These are phyloP conservation scores for Gastrolobium bilobum DNA, from an alignment of 306 rosid species.

Conservation along the genomic window DNA sequence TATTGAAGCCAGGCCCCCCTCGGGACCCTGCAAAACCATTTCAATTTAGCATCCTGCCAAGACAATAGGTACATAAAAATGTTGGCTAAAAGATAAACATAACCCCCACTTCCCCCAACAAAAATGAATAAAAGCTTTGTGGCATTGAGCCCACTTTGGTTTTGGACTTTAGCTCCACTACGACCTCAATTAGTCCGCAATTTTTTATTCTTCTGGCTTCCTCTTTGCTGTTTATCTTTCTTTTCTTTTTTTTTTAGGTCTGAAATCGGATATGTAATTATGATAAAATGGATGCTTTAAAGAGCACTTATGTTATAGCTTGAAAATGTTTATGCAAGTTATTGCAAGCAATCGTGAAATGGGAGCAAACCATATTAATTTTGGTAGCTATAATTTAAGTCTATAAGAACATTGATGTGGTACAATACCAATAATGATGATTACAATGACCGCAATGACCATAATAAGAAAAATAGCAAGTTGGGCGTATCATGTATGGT, in stretches of 20 bases:
- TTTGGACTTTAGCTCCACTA: conserved; percentile 46
- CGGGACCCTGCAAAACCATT: conserved; percentile 8
- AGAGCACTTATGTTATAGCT: conserved; percentile 12
- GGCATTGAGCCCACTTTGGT: conserved; percentile 46
- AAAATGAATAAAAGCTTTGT: conserved; percentile 25
- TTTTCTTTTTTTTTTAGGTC: not conserved
- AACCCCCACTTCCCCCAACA: conserved; percentile 46
- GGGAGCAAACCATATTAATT: not conserved
- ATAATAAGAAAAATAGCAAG: not conserved
- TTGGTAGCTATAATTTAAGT: not conserved
- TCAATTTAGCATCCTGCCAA: conserved; percentile 36
- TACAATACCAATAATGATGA: not conserved
- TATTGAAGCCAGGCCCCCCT: conserved; percentile 48
- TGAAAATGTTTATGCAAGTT: conserved; percentile 18
- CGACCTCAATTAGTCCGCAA: conserved; percentile 26
- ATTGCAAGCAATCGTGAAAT: conserved; percentile 2
- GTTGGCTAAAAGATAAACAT: conserved; percentile 62
- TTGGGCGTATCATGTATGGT: not conserved
- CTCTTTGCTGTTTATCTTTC: conserved; percentile 10
- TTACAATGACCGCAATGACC: not conserved
- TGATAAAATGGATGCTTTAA: conserved; percentile 29
- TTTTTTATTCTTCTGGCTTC: conserved; percentile 3
- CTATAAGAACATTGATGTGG: not conserved
- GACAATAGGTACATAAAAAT: conserved; percentile 48
- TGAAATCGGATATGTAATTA: conserved; percentile 32